phyloP scores from a whole-genome alignment of 345 rosid genomes.

The Balakata baccata region DNA sequence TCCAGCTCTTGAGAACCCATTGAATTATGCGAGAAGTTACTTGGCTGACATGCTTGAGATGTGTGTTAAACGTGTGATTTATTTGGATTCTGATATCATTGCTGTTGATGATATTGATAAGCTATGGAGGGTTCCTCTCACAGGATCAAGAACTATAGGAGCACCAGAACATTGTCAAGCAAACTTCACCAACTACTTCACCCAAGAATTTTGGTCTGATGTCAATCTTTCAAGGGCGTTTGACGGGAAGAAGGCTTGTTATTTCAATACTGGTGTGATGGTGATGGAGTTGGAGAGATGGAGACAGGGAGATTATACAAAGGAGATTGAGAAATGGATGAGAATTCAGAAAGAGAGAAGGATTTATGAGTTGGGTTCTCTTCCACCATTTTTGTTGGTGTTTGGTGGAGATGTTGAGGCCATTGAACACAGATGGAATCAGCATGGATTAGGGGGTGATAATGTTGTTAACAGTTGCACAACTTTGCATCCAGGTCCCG shows the following conservation, averaged over 20 bases:
- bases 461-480: slow-evolving; percentile 11
- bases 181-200: slow-evolving; percentile 15
- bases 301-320: slow-evolving; percentile 7
- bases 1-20: slow-evolving; percentile 64
- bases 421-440: slow-evolving; percentile 20
- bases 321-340: slow-evolving; percentile 21
- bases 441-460: slow-evolving; percentile 20
- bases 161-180: slow-evolving; percentile 16
- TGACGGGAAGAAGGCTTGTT: slow-evolving; percentile 12
- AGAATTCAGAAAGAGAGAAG: slow-evolving; percentile 4
- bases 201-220: not conserved
- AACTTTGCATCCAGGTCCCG: slow-evolving; percentile 16
- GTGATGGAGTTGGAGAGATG: slow-evolving; percentile 14
- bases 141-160: slow-evolving; percentile 6
- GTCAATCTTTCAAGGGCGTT: not conserved
- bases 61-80: slow-evolving; percentile 52
- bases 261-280: slow-evolving; percentile 20
- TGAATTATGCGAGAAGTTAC: slow-evolving; percentile 75
- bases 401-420: slow-evolving; percentile 15
- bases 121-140: slow-evolving; percentile 4
- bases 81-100: slow-evolving; percentile 35
- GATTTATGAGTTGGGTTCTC: slow-evolving; percentile 20
- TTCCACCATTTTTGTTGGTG: slow-evolving; percentile 18
- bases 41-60: slow-evolving; percentile 54
- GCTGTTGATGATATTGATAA: slow-evolving; percentile 16